These are phyloP conservation scores for Kluyveromyces marxianus DNA, from an alignment of 1,139 yeast genomes.

Conservation along the genomic window DNA sequence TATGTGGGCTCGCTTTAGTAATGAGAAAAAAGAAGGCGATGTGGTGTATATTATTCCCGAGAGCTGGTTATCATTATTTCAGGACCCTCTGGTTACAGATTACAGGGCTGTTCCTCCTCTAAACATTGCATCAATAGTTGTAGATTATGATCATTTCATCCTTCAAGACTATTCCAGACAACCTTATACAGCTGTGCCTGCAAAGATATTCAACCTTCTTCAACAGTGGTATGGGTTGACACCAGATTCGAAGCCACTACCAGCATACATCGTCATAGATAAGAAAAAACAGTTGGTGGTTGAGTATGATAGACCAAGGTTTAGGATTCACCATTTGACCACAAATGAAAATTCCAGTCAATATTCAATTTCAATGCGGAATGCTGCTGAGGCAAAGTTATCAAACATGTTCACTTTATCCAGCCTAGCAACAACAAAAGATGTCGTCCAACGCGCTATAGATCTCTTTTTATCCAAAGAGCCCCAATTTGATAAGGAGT, in stretches of 20 bases:
- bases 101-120: conserved; percentile 31
- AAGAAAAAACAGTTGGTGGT: conserved; percentile 36
- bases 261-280: conserved; percentile 39
- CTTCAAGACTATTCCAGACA: conserved; percentile 26
- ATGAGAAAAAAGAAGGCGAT: conserved; percentile 28
- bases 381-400: conserved; percentile 11
- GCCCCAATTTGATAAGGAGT: conserved; percentile 16
- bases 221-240: conserved; percentile 48
- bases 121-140: conserved; percentile 29
- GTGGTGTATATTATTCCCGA: conserved; percentile 32
- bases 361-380: conserved; percentile 5
- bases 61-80: conserved; percentile 32
- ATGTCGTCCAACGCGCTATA: conserved; percentile 20
- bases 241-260: conserved; percentile 37
- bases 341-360: conserved; percentile 19
- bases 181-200: conserved; percentile 35
- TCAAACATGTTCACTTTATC: conserved; percentile 19
- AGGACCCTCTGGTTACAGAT: conserved; percentile 19
- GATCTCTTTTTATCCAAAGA: conserved; percentile 19
- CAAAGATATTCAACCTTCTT: conserved; percentile 38
- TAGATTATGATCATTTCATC: conserved; percentile 27
- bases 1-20: conserved; percentile 9
- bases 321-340: conserved; percentile 45
- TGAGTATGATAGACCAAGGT: conserved; percentile 47
- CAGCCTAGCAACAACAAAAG: conserved; percentile 17